Evolutionary conservation across 1,139 yeast genomes (phyloP).

Genomic region (Candida smagusa): DNA sequence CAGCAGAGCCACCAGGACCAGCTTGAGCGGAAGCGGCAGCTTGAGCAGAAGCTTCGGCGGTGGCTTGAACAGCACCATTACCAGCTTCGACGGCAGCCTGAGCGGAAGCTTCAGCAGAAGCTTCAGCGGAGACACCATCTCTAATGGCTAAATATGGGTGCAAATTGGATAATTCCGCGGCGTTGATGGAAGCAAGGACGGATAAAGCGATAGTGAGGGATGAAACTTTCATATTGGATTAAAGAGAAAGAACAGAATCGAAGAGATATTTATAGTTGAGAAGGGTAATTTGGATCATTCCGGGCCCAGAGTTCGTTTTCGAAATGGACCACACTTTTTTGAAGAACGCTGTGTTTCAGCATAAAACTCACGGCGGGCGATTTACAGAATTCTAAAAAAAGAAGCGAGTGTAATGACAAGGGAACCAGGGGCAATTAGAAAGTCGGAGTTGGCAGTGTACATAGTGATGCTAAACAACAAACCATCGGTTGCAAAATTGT

Average conservation of each 20-base stretch:
- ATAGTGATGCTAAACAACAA: too few relatives aligned
- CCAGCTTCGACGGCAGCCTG: conserved; percentile 22
- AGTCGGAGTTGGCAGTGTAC: too few relatives aligned
- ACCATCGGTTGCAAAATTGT: too few relatives aligned
- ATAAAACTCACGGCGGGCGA: too few relatives aligned
- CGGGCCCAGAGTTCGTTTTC: too few relatives aligned
- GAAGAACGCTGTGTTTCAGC: too few relatives aligned
- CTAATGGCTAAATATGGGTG: conserved; percentile 6
- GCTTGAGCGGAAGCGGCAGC: conserved; percentile 4
- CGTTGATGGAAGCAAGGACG: conserved; percentile 12
- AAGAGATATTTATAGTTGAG: not conserved
- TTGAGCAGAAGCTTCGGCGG: conserved; percentile 3
- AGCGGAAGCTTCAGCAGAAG: conserved; percentile 14
- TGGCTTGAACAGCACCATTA: conserved; percentile 13
- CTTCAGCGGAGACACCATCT: conserved; percentile 13
- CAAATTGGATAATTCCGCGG: conserved; percentile 5
- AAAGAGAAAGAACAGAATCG: not conserved
- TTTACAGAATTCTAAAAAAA: too few relatives aligned
- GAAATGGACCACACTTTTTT: too few relatives aligned
- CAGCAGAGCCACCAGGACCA: conserved; percentile 5
- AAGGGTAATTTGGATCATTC: too few relatives aligned
- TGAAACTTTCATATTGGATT: conserved; percentile 14
- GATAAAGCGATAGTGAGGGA: conserved; percentile 13
- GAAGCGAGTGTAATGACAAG: too few relatives aligned
- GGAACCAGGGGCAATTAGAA: too few relatives aligned